Base-by-base conservation (phyloP, 1,284 basidiomycete genomes). In the Cerrena zonata region DNA sequence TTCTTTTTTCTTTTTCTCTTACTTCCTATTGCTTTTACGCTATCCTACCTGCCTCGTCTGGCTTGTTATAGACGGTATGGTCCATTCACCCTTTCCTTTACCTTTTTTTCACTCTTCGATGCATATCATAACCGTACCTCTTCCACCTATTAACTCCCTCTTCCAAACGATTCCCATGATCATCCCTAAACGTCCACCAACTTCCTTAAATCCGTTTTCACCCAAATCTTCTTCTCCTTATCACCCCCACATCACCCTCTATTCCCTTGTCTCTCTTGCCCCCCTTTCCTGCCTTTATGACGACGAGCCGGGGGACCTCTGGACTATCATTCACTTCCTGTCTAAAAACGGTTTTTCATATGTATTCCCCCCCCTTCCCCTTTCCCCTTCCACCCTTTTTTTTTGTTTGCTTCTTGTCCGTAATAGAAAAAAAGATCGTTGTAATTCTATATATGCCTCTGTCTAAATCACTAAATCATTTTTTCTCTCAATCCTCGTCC, bases 361-460 rank as follows among this genome's bases (percentile, higher is more conserved):
- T 34, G 30, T 34, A 34, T 34, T 15, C 30, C 30, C n/a, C n/a
- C 15, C 49, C 38, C n/a, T 41, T 25, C 10, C 40, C 24, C 36
- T 49, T 21, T 22, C 18, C 24, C 23, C 30, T 50, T 34, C 43
- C 36, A 42, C 26, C 43, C 47, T 30, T 52, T 39, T 25, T 40
- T 46, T 49, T 51, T 19, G 24, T 44, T 44, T 45, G 24, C 37
- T 25, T 25, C 38, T 49, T 45, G 27, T 47, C 30, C 11, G 10
- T 45, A 58, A 57, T 64, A 66, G 62, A 66, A 59, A 62, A 57
- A 54, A 56, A 53, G 56, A 53, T 40, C 59, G 54, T 56, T 66
- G 61, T 62, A 63, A 61, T 62, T 60, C 57, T 64, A 64, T 55
- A 56, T 58, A 59, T 63, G 65, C 58, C 62, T 58, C 57, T 56